phyloP scores from a whole-genome alignment of 1,139 yeast genomes.

The Insectozyma bohioensis region DNA sequence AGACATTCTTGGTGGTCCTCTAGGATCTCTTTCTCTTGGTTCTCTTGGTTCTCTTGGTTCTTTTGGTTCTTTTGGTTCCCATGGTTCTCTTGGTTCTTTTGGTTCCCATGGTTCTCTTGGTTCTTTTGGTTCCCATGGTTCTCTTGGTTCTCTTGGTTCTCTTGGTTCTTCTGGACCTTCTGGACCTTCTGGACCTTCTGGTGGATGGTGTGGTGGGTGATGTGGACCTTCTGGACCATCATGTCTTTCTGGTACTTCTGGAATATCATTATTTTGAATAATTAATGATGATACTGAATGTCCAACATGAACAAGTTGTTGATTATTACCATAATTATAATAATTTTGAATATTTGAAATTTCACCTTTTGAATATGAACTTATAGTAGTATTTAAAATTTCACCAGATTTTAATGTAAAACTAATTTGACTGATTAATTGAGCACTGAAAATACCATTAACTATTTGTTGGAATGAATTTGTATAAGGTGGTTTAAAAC shows the following conservation, averaged over 20 bases:
- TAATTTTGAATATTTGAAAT: conserved; percentile 36
- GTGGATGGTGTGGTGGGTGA: not conserved
- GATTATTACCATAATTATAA: conserved; percentile 28
- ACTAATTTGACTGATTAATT: conserved; percentile 28
- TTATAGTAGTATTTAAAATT: conserved; percentile 25
- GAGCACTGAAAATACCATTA: conserved; percentile 29
- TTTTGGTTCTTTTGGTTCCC: no score
- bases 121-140: no score
- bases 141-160: no score
- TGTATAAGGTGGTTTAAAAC: conserved; percentile 29
- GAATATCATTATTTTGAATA: conserved; percentile 17
- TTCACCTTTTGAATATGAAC: conserved; percentile 26
- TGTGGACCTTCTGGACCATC: conserved; percentile 1
- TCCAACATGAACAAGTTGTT: conserved; percentile 31
- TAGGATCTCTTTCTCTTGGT: not conserved
- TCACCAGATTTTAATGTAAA: conserved; percentile 38
- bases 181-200: no score
- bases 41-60: not conserved
- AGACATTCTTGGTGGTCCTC: no score
- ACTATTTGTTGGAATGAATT: conserved; percentile 39
- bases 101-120: no score
- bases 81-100: no score
- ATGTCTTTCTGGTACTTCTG: conserved; percentile 7
- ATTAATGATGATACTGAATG: conserved; percentile 19
- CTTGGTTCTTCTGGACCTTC: conserved; percentile 1